Conservation (phyloP, 306 rosid species). For the Ochetophila trinervis region DNA sequence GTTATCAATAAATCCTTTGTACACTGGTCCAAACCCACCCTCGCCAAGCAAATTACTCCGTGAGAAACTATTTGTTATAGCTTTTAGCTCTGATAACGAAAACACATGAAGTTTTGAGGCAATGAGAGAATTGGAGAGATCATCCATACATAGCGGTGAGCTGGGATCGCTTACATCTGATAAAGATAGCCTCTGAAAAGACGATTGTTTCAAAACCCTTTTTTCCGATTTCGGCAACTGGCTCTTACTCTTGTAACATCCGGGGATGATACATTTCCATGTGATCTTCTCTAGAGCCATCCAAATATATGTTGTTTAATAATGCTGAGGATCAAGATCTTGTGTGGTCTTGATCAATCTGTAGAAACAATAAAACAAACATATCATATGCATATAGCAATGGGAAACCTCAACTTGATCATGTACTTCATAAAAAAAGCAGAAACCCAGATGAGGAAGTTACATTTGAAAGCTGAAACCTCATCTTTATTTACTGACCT, state of each 20-base stretch:
- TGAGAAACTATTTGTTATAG: slow-evolving; percentile 58
- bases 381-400: not conserved
- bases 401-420: too few relatives aligned
- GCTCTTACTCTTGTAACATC: slow-evolving; percentile 46
- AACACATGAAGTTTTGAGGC: slow-evolving; percentile 62
- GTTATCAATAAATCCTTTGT: slow-evolving; percentile 72
- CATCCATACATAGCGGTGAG: slow-evolving; percentile 43
- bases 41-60: slow-evolving; percentile 74
- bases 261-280: slow-evolving; percentile 70
- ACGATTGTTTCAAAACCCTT: slow-evolving; percentile 31
- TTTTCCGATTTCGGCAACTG: slow-evolving; percentile 28
- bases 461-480: slow-evolving; percentile 22
- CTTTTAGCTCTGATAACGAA: slow-evolving; percentile 57
- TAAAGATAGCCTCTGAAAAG: slow-evolving; percentile 58
- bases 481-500: slow-evolving; percentile 36
- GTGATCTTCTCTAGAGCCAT: slow-evolving; percentile 50
- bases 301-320: not conserved
- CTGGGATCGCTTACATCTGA: slow-evolving; percentile 59
- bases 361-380: not conserved
- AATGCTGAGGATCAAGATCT: too few relatives aligned
- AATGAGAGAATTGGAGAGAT: slow-evolving; percentile 62
- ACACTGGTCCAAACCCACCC: slow-evolving; percentile 90
- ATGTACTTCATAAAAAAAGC: not conserved
- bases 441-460: slow-evolving; percentile 1
- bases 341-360: too few relatives aligned